Evolutionary conservation across 1,284 basidiomycete species (phyloP).

Genomic region (Boletus mariae): DNA sequence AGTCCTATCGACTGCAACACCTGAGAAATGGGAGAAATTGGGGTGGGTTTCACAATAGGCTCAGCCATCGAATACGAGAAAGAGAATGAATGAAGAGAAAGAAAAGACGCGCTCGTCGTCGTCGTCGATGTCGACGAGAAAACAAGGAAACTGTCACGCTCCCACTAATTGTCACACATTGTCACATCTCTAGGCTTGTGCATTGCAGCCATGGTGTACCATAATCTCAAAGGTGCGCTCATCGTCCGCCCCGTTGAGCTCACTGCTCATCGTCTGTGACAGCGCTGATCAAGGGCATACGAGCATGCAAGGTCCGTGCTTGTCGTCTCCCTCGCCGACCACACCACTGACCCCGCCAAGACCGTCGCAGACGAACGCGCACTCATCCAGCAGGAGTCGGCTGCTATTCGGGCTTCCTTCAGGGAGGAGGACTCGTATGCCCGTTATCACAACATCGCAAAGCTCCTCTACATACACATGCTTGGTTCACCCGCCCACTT

Average conservation of each 20-base stretch:
- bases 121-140: constrained; percentile 19
- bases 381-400: constrained; percentile 97
- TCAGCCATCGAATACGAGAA: constrained; percentile 20
- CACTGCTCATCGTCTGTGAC: constrained; percentile 21
- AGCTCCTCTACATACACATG: constrained; percentile 99
- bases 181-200: constrained; percentile 19
- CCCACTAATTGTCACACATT: constrained; percentile 16
- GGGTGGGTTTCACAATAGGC: constrained; percentile 24
- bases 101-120: constrained; percentile 9
- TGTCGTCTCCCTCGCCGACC: constrained; percentile 3
- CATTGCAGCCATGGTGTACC: constrained; percentile 63
- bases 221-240: constrained; percentile 83
- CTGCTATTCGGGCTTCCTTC: constrained; percentile 96
- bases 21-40: constrained; percentile 56
- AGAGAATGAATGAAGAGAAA: constrained; percentile 2
- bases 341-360: constrained; percentile 43
- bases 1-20: constrained; percentile 63
- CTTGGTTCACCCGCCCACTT: constrained; percentile 99
- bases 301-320: constrained; percentile 78
- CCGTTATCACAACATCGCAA: constrained; percentile 96
- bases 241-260: constrained; percentile 8
- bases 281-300: constrained; percentile 95
- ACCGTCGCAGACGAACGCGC: constrained; percentile 98
- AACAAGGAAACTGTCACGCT: constrained; percentile 18
- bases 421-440: constrained; percentile 94